These are phyloP conservation scores for Fusarium albosuccineum DNA, from an alignment of 2,329 filamentous ascomycete genomes.

Conservation along the genomic window DNA sequence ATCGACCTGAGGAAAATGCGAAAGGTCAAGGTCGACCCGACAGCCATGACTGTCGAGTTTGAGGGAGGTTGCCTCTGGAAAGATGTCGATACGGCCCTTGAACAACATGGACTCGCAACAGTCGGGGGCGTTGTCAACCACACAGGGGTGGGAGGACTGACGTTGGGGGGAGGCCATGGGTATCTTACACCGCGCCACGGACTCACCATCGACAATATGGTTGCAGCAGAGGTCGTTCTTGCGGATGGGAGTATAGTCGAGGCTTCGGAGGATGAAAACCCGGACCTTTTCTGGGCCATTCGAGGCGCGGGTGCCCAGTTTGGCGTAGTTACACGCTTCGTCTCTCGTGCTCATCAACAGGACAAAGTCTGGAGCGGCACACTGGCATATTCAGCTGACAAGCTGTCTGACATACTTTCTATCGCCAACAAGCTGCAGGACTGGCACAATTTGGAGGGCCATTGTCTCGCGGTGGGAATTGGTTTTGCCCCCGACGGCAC, in stretches of 20 bases:
- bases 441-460: conserved; percentile 29
- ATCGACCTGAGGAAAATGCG: conserved; percentile 67
- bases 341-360: conserved; percentile 46
- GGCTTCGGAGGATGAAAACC: conserved; percentile 55
- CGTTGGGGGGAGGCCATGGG: conserved; percentile 70
- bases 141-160: conserved; percentile 71
- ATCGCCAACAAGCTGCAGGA: conserved; percentile 42
- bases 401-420: conserved; percentile 41
- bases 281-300: conserved; percentile 63
- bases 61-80: conserved; percentile 66
- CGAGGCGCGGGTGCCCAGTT: conserved; percentile 62
- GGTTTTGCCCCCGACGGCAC: conserved; percentile 36
- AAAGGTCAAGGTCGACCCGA: conserved; percentile 60
- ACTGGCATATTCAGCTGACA: conserved; percentile 43
- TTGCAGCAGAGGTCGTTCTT: conserved; percentile 55
- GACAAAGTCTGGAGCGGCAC: conserved; percentile 49
- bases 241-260: conserved; percentile 52
- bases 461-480: conserved; percentile 44
- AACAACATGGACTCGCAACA: conserved; percentile 64
- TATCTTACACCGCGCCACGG: conserved; percentile 68
- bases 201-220: conserved; percentile 59
- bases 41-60: conserved; percentile 58
- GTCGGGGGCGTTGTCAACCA: conserved; percentile 73
- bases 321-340: conserved; percentile 57
- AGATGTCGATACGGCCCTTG: conserved; percentile 65